Conservation (phyloP, 2,329 filamentous ascomycete species). For the Phyllosticta ampelicida region DNA sequence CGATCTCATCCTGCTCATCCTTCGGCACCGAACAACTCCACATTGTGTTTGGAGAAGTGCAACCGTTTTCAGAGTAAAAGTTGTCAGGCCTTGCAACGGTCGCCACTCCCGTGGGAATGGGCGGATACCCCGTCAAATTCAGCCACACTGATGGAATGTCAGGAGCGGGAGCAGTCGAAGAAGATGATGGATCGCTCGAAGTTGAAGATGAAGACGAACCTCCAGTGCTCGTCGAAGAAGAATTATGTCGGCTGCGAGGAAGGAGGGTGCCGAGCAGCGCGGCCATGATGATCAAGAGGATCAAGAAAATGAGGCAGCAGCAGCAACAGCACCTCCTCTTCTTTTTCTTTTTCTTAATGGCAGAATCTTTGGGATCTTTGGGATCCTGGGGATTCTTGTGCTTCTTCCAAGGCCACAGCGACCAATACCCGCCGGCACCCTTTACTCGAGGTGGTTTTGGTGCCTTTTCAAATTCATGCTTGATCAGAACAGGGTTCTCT, state of each 20-base stretch:
- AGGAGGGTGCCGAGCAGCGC: slow-evolving; percentile 28
- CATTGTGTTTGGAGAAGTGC: slow-evolving; percentile 59
- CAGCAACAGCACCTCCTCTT: slow-evolving; percentile 24
- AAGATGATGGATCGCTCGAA: background rate
- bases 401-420: slow-evolving; percentile 1
- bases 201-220: background rate
- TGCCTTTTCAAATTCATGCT: background rate
- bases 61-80: slow-evolving; percentile 52
- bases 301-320: slow-evolving; percentile 22
- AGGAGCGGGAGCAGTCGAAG: slow-evolving; percentile 5
- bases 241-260: slow-evolving; percentile 30
- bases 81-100: slow-evolving; percentile 67
- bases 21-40: slow-evolving; percentile 85
- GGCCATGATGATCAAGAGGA: slow-evolving; percentile 29
- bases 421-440: slow-evolving; percentile 9
- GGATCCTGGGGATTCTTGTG: background rate
- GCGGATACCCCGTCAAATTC: slow-evolving; percentile 76
- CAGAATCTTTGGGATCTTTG: slow-evolving; percentile 15
- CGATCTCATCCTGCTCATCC: slow-evolving; percentile 55
- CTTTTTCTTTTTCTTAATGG: slow-evolving; percentile 20
- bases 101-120: slow-evolving; percentile 72
- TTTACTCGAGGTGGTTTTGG: slow-evolving; percentile 4
- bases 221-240: slow-evolving; percentile 17
- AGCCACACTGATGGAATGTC: slow-evolving; percentile 49
- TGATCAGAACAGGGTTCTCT: background rate